Conservation (phyloP, 768 basidiomycete species). For the Collybia sp. region DNA sequence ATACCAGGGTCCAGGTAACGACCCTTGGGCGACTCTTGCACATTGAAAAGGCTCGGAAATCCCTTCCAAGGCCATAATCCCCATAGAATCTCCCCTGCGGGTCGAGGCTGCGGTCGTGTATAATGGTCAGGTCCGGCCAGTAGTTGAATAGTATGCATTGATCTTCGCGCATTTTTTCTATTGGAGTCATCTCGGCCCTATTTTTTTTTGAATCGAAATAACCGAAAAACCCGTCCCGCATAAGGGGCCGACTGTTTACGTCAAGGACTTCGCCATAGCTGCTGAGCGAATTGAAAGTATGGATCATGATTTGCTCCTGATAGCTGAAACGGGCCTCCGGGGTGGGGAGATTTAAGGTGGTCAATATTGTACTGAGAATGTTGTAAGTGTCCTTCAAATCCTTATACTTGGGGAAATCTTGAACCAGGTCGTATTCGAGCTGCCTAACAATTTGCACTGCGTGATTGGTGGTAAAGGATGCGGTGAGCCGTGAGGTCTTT, state of each 20-base stretch:
- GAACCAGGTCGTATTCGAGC: conserved; percentile 2
- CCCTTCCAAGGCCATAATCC: conserved; percentile 2
- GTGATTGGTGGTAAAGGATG: conserved; percentile 4
- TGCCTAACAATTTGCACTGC: conserved; percentile 3
- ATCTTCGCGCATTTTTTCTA: background rate
- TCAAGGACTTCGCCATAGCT: background rate
- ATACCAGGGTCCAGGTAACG: conserved; percentile 3
- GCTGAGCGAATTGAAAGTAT: background rate
- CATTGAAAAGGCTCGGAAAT: background rate
- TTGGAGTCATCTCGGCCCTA: background rate
- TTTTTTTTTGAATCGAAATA: background rate
- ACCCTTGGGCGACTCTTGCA: background rate
- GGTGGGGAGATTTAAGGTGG: background rate
- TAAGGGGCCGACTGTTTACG: background rate
- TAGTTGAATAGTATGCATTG: conserved; percentile 3
- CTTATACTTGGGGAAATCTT: conserved; percentile 5
- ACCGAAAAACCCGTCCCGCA: conserved; percentile 3
- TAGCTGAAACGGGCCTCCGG: background rate
- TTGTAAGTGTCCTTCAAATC: background rate
- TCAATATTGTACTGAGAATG: background rate
- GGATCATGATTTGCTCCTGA: conserved; percentile 1
- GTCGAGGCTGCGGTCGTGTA: background rate
- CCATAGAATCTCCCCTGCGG: conserved; percentile 1
- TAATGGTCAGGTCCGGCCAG: conserved; percentile 2
- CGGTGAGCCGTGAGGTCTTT: conserved; percentile 2